phyloP scores from a whole-genome alignment of 768 basidiomycete species.

The Termitomyces eurrhizus region DNA sequence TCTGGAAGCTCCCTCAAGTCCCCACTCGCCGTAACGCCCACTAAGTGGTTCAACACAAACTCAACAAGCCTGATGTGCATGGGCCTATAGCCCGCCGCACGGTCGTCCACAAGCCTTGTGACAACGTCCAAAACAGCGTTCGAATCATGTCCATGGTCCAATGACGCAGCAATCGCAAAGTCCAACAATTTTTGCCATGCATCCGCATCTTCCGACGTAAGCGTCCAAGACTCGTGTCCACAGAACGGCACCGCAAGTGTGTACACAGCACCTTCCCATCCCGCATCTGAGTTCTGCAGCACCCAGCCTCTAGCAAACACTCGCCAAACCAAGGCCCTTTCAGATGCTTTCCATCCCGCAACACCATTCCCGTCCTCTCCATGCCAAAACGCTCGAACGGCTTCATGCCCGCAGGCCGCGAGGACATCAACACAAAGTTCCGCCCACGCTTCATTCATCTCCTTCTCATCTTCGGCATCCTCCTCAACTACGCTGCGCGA shows the following conservation, averaged over 20 bases:
- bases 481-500: conserved; percentile 1
- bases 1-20: conserved; percentile 52
- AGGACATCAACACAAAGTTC: conserved; percentile 53
- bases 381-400: conserved; percentile 53
- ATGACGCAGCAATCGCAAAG: conserved; percentile 48
- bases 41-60: conserved; percentile 51
- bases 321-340: conserved; percentile 54
- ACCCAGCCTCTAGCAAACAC: conserved; percentile 55
- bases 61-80: conserved; percentile 52
- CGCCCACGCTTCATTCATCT: conserved; percentile 56
- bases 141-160: conserved; percentile 57
- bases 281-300: conserved; percentile 31
- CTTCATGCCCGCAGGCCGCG: conserved; percentile 40
- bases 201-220: conserved; percentile 45
- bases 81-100: neutral
- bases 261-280: conserved; percentile 52
- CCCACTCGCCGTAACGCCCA: conserved; percentile 25
- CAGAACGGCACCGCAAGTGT: conserved; percentile 60
- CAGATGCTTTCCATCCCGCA: conserved; percentile 35
- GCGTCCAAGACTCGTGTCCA: conserved; percentile 27
- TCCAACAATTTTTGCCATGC: conserved; percentile 59
- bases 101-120: conserved; percentile 30
- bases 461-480: conserved; percentile 24
- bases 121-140: conserved; percentile 52
- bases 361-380: conserved; percentile 17